Base-by-base conservation (phyloP, 306 rosid genomes). In the Rosa persica region DNA sequence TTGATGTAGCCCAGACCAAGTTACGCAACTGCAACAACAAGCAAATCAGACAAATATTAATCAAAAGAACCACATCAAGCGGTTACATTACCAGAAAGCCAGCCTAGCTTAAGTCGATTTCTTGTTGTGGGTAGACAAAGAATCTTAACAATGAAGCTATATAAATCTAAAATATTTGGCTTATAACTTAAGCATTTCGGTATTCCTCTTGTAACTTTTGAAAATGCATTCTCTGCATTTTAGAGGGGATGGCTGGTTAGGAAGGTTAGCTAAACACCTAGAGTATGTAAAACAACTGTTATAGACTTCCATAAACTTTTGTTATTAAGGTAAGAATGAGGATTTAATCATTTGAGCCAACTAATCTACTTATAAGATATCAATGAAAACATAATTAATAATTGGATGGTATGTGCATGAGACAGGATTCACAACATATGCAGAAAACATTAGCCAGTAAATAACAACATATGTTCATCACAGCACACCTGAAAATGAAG, bases 1-100 rank as follows among this genome's bases (percentile, higher is more conserved):
- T 93, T 74, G 98, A 88, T 49, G 98, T 89, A 39, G 98, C 88
- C 96, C 98, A 93, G 69, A 93, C 93, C 83, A 93, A 89, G 85
- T 93, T 93, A 78, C 98, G 88, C 88, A 93, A 84, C 98, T 93
- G 88, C 83, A 86, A 66, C 73, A 72, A 69, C 68, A 77, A 67
- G 78, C 46, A 23, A 39, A 13, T n/a, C 20, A 62, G 46, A 57
- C 58, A 66, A n/a, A 43, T 54, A 30, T 76, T 12, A 20, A 70
- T 47, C 61, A 86, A 62, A 25, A 47, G 43, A 51, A 62, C 42
- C 73, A 58, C 36, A 46, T 25, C 47, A 57, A 12, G 22, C 43
- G 67, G 39, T 49, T 23, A 30, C 1, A 25, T 12, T 6, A 25
- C 43, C 19, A 23, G 6, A 54, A 60, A 40, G 62, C 34, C 48